phyloP scores from a whole-genome alignment of 2,329 filamentous ascomycete species.

The Rachicladosporium sp. region DNA sequence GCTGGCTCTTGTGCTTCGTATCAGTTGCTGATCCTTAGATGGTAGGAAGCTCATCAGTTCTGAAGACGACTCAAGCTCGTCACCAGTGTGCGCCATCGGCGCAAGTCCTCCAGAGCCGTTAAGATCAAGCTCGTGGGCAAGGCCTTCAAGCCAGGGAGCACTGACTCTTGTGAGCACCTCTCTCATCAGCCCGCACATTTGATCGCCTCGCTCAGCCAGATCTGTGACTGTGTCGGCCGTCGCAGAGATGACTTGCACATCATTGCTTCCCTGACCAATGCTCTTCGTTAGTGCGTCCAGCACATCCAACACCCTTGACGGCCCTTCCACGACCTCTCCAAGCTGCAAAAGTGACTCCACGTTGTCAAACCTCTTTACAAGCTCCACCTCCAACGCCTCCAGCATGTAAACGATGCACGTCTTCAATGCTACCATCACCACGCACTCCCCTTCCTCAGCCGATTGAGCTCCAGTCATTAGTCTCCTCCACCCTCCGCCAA shows the following conservation, averaged over 20 bases:
- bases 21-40: conserved; percentile 27
- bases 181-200: conserved; percentile 9
- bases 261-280: conserved; percentile 5
- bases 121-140: conserved; percentile 13
- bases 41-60: background rate
- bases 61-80: conserved; percentile 1
- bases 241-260: conserved; percentile 15
- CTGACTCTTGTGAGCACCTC: conserved; percentile 13
- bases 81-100: background rate
- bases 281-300: conserved; percentile 6
- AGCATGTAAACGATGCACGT: conserved; percentile 28
- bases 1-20: conserved; percentile 37
- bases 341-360: conserved; percentile 29
- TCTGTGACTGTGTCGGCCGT: conserved; percentile 12
- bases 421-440: conserved; percentile 31
- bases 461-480: conserved; percentile 8
- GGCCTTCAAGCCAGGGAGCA: conserved; percentile 15
- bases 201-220: conserved; percentile 7
- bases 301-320: conserved; percentile 17
- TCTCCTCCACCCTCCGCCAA: conserved; percentile 20
- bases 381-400: conserved; percentile 27
- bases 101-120: too few species aligned
- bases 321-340: conserved; percentile 29
- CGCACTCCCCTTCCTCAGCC: conserved; percentile 11
- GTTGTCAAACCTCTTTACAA: conserved; percentile 18